A percentile compares a stretch with the other conserved stretches of the same genome.
These are phyloP conservation scores for Gossypium gossypioides DNA, from an alignment of 441 rosid genomes.

Conservation along the genomic window DNA sequence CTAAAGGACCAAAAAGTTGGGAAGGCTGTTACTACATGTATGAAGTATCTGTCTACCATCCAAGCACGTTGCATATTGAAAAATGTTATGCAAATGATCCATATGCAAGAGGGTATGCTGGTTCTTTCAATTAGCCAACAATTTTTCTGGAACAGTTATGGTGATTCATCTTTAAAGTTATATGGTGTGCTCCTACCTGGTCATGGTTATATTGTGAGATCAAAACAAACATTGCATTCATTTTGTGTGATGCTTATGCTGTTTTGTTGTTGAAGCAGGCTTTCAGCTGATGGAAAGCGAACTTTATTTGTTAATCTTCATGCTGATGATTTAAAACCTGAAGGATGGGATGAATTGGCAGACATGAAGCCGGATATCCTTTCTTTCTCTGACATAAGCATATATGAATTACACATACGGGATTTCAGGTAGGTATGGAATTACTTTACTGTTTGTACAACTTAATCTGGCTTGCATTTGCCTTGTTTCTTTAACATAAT, in stretches of 20 bases:
- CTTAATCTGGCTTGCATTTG: conserved; percentile 3
- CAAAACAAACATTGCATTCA: not conserved
- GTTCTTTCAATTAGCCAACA: conserved; percentile 25
- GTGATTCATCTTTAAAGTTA: conserved; percentile 9
- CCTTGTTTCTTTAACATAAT: not conserved
- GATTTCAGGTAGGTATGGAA: conserved; percentile 63
- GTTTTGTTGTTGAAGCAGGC: conserved; percentile 44
- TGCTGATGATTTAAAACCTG: conserved; percentile 58
- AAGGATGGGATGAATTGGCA: conserved; percentile 71
- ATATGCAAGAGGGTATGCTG: conserved; percentile 80
- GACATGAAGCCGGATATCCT: conserved; percentile 50
- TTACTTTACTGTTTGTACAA: not conserved
- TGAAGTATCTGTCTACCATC: conserved; percentile 77
- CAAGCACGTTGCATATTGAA: conserved; percentile 62
- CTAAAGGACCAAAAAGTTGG: conserved; percentile 56
- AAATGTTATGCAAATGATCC: conserved; percentile 90
- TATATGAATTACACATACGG: conserved; percentile 91
- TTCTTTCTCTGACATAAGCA: conserved; percentile 66
- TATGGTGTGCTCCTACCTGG: not conserved
- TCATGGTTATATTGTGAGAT: conserved; percentile 5
- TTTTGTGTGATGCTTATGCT: conserved; percentile 16
- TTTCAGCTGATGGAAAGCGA: conserved; percentile 75
- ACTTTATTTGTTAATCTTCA: conserved; percentile 64
- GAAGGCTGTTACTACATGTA: conserved; percentile 81
- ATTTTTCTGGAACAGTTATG: conserved; percentile 17